A percentile compares a stretch with the other conserved stretches of the same genome.
Evolutionary conservation across 2,329 filamentous ascomycete genomes (phyloP).

Genomic region (Diaporthe citrichinensis): DNA sequence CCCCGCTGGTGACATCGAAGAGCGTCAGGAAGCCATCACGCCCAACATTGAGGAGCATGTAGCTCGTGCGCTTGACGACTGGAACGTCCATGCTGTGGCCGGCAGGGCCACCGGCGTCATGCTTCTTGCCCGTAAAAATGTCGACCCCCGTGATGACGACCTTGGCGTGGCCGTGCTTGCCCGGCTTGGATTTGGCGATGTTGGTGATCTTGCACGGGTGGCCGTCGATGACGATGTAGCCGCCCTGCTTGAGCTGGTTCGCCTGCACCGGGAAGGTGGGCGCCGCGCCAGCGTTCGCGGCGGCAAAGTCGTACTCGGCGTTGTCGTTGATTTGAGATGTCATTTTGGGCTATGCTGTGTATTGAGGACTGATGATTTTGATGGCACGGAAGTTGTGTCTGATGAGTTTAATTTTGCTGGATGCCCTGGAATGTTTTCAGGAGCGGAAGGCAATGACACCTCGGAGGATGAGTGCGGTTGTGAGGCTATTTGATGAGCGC

Average conservation of each 20-base stretch:
- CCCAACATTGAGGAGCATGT: slow-evolving; percentile 14
- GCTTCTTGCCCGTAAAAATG: slow-evolving; percentile 18
- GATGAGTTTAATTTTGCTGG: background rate
- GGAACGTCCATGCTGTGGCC: slow-evolving; percentile 13
- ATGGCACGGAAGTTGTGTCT: background rate
- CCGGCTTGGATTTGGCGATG: slow-evolving; percentile 17
- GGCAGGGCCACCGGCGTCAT: background rate
- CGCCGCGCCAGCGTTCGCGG: background rate
- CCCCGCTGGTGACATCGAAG: background rate
- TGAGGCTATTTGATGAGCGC: slow-evolving; percentile 1
- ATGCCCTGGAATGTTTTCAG: background rate
- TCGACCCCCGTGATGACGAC: slow-evolving; percentile 4
- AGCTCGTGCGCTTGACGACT: background rate
- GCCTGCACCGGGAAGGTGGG: slow-evolving; percentile 17
- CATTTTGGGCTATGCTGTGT: background rate
- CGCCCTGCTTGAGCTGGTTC: slow-evolving; percentile 20
- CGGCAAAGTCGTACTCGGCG: slow-evolving; percentile 10
- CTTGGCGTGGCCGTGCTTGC: slow-evolving; percentile 26
- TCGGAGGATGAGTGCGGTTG: slow-evolving; percentile 10
- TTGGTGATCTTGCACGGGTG: slow-evolving; percentile 21
- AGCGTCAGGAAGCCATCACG: slow-evolving; percentile 2
- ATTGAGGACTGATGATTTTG: background rate
- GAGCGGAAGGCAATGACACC: slow-evolving; percentile 18
- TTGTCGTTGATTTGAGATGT: slow-evolving; percentile 14
- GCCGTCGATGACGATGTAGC: background rate